Evolutionary conservation across 495 filamentous ascomycete species (phyloP).

Genomic region (Trichoderma parareesei): DNA sequence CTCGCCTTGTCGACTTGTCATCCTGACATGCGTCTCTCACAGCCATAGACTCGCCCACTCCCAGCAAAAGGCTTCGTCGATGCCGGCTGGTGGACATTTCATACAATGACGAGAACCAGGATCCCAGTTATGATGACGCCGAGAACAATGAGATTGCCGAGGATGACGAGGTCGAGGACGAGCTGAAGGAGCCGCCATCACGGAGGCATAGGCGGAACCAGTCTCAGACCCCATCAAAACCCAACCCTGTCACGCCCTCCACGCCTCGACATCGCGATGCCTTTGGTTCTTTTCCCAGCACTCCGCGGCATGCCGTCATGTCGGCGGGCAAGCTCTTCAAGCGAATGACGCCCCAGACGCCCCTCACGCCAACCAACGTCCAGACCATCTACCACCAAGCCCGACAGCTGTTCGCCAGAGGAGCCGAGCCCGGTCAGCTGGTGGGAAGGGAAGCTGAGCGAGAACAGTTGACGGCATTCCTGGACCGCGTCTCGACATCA

Average conservation of each 20-base stretch:
- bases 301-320: conserved; percentile 42
- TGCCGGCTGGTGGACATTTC: conserved; percentile 5
- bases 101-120: conserved; percentile 41
- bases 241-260: conserved; percentile 57
- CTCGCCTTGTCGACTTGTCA: background rate
- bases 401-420: conserved; percentile 77
- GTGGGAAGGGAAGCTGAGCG: conserved; percentile 79
- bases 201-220: conserved; percentile 13
- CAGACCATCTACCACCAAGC: conserved; percentile 78
- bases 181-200: background rate
- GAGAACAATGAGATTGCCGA: conserved; percentile 37
- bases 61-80: conserved; percentile 8
- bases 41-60: background rate
- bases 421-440: conserved; percentile 63
- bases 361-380: conserved; percentile 51
- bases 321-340: conserved; percentile 42
- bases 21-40: conserved; percentile 13
- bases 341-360: conserved; percentile 50
- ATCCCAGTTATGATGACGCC: conserved; percentile 36
- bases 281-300: conserved; percentile 35
- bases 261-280: conserved; percentile 51
- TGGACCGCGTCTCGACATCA: conserved; percentile 50
- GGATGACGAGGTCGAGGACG: conserved; percentile 24
- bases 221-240: conserved; percentile 14
- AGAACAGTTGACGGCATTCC: conserved; percentile 58